phyloP scores from a whole-genome alignment of 1,284 basidiomycete genomes.

The Volvariella surrecta region DNA sequence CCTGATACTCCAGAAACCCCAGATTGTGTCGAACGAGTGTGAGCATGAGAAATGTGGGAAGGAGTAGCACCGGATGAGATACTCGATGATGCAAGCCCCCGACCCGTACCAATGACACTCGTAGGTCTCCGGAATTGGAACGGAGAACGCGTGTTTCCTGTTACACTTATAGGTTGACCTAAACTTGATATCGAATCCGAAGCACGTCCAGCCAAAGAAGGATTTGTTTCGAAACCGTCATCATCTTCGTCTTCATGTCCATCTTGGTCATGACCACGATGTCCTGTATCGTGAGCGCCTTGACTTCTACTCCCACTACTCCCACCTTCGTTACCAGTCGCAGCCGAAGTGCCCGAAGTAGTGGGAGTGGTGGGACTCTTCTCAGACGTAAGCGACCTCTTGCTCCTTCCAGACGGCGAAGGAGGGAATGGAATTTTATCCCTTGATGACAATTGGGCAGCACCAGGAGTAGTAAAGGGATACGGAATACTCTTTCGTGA shows the following conservation, averaged over 20 bases:
- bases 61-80: conserved; percentile 22
- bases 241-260: conserved; percentile 23
- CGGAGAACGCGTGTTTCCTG: conserved; percentile 46
- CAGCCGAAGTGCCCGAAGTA: conserved; percentile 2
- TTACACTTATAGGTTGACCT: conserved; percentile 53
- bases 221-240: conserved; percentile 16
- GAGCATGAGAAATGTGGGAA: conserved; percentile 16
- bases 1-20: conserved; percentile 28
- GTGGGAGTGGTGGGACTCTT: conserved; percentile 9
- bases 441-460: conserved; percentile 43
- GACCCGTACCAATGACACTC: conserved; percentile 29
- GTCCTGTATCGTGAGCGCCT: conserved; percentile 14
- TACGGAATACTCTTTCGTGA: conserved; percentile 42
- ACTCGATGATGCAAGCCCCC: conserved; percentile 23
- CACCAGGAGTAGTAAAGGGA: conserved; percentile 49
- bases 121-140: conserved; percentile 55
- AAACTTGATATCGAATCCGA: conserved; percentile 75
- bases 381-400: conserved; percentile 20
- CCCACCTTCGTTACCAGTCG: conserved; percentile 9
- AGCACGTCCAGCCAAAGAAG: conserved; percentile 42
- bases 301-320: conserved; percentile 11
- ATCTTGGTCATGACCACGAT: conserved; percentile 23
- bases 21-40: conserved; percentile 27
- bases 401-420: conserved; percentile 32
- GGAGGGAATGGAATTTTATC: conserved; percentile 64